phyloP scores from a whole-genome alignment of 106 monocot species.

The Dioscorea alata region DNA sequence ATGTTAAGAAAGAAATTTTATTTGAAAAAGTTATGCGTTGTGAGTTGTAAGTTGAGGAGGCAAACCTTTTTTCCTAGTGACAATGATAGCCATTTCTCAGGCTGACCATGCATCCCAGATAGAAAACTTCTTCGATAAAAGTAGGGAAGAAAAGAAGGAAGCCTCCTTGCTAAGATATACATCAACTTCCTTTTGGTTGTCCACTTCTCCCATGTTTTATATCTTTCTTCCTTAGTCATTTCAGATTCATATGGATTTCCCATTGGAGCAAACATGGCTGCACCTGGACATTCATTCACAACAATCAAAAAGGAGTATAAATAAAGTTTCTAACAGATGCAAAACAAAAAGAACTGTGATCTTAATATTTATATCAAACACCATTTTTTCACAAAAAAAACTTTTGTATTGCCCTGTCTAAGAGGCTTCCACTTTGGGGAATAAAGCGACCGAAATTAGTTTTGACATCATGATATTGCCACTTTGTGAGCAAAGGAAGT shows the following conservation, averaged over 20 bases:
- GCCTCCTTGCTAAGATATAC: slow-evolving; percentile 74
- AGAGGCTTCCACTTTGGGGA: no score
- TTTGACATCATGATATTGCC: no score
- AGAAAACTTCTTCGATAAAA: slow-evolving; percentile 76
- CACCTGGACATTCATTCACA: slow-evolving; percentile 50
- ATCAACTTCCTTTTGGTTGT: slow-evolving; percentile 75
- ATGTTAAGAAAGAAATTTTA: no score
- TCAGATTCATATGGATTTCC: slow-evolving; percentile 81
- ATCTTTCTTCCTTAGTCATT: slow-evolving; percentile 84
- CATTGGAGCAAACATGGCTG: slow-evolving; percentile 85
- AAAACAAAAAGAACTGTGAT: no score
- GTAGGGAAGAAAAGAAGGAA: slow-evolving; percentile 75
- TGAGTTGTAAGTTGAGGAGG: no score
- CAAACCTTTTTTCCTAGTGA: slow-evolving; percentile 81
- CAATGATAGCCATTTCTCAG: slow-evolving; percentile 68
- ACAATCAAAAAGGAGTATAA: neutral
- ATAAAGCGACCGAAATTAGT: no score
- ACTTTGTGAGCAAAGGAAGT: no score
- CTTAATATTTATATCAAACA: neutral
- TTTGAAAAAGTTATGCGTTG: no score
- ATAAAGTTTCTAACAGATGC: no score
- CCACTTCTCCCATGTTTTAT: slow-evolving; percentile 89
- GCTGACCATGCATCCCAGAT: slow-evolving; percentile 76
- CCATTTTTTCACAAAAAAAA: neutral
- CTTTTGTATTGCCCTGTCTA: no score